A percentile compares a stretch with the other conserved stretches of the same genome.
These are phyloP conservation scores for Eucalyptus tenuipes DNA, from an alignment of 345 rosid species.

Conservation along the genomic window DNA sequence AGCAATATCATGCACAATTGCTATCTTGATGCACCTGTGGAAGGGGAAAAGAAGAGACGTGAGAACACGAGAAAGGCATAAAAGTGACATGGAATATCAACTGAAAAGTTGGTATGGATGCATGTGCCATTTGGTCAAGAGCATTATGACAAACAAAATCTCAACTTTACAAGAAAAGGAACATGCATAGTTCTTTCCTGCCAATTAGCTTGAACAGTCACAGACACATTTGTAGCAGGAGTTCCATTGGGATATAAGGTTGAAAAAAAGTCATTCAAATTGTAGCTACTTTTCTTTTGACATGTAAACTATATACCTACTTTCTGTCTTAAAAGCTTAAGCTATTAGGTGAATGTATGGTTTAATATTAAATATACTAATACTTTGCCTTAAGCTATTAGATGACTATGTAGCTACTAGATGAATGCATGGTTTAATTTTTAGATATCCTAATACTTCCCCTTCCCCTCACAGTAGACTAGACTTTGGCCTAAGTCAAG, in stretches of 20 bases:
- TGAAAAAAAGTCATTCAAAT: neutral
- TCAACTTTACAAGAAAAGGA: neutral
- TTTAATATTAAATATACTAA: too few relatives aligned
- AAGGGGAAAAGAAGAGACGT: neutral
- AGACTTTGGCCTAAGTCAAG: neutral
- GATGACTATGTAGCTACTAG: too few relatives aligned
- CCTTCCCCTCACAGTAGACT: too few relatives aligned
- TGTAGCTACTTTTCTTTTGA: neutral
- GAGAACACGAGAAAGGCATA: neutral
- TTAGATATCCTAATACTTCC: too few relatives aligned
- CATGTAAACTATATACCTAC: neutral
- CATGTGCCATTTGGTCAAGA: neutral
- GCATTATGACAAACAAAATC: neutral
- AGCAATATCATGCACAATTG: constrained; percentile 94
- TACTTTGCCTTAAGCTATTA: too few relatives aligned
- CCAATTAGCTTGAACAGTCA: neutral
- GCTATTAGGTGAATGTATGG: neutral
- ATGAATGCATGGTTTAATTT: too few relatives aligned
- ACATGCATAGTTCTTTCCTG: neutral
- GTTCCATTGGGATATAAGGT: neutral
- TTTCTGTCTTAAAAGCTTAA: neutral
- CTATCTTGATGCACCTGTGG: constrained; percentile 91
- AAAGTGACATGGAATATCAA: neutral
- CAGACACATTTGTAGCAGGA: neutral
- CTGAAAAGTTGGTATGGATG: neutral